Conservation (phyloP, 2,329 filamentous ascomycete genomes). For the Alternaria sp. region DNA sequence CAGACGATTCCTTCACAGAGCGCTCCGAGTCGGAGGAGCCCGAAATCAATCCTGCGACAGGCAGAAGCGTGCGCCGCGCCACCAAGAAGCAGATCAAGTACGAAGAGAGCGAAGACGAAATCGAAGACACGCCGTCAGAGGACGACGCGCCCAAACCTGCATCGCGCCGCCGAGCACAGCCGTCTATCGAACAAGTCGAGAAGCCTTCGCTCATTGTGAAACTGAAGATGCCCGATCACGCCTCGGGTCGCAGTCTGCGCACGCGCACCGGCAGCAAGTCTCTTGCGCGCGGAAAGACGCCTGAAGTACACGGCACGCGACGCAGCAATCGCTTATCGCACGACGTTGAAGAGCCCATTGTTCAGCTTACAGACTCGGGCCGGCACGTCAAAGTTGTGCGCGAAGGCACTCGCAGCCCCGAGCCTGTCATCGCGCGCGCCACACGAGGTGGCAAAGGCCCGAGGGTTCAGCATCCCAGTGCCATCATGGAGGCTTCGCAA, state of each 20-base stretch:
- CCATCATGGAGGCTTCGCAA: conserved; percentile 63
- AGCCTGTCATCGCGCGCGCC: conserved; percentile 55
- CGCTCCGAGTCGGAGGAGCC: conserved; percentile 55
- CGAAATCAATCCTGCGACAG: conserved; percentile 64
- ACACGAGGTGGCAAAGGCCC: conserved; percentile 58
- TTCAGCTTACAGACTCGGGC: conserved; percentile 67
- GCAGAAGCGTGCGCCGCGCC: conserved; percentile 64
- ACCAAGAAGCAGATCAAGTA: conserved; percentile 64
- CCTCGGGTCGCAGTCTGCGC: conserved; percentile 39
- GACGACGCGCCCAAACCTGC: conserved; percentile 33
- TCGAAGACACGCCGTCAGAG: conserved; percentile 51
- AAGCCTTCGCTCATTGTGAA: conserved; percentile 52
- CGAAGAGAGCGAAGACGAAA: conserved; percentile 62
- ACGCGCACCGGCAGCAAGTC: conserved; percentile 53
- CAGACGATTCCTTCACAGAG: conserved; percentile 54
- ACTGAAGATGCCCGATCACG: conserved; percentile 48
- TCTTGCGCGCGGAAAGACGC: conserved; percentile 48
- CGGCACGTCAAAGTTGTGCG: conserved; percentile 64
- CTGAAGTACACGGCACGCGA: conserved; percentile 52
- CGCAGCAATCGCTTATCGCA: conserved; percentile 68
- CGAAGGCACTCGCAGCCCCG: conserved; percentile 61
- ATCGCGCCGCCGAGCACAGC: conserved; percentile 33
- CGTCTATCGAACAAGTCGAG: conserved; percentile 37
- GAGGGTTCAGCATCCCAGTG: conserved; percentile 56
- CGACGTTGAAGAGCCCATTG: conserved; percentile 63